These are phyloP conservation scores for Adansonia gregorii DNA, from an alignment of 441 rosid species.

Conservation along the genomic window DNA sequence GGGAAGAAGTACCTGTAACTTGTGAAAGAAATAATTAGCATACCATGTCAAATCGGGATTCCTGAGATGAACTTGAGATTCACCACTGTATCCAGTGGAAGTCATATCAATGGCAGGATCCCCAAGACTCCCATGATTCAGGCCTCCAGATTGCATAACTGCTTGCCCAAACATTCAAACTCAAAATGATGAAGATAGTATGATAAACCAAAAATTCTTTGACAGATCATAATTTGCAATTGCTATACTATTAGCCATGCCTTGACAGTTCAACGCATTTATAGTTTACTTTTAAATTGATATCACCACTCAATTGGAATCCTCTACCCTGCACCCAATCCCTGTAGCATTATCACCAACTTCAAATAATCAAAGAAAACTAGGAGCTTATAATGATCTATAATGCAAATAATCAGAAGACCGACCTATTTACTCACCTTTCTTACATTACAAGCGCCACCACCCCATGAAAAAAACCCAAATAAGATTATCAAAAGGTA, in stretches of 20 bases:
- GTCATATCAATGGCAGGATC: constrained; percentile 20
- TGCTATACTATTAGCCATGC: neutral
- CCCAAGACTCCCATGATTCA: constrained; percentile 6
- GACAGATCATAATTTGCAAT: neutral
- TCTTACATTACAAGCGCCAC: neutral
- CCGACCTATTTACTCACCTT: neutral
- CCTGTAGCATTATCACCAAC: neutral
- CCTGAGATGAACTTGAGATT: constrained; percentile 21
- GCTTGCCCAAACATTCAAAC: constrained; percentile 25
- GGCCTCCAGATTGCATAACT: constrained; percentile 20
- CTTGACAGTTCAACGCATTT: neutral
- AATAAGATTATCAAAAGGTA: neutral
- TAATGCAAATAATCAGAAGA: neutral
- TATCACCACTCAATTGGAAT: neutral
- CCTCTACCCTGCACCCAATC: neutral
- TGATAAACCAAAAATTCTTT: neutral
- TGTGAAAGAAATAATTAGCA: constrained; percentile 14
- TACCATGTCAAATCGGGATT: constrained; percentile 25
- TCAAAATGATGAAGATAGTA: constrained; percentile 6
- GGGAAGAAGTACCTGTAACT: neutral
- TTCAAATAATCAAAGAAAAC: neutral
- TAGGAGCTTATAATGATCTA: neutral
- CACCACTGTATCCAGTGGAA: constrained; percentile 11
- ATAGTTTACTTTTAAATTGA: neutral
- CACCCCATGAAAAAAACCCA: neutral